Percentiles rank a stretch among this genome's conserved stretches.
These are phyloP conservation scores for Lagenidium sp. DNA, from an alignment of 352 stramenopile genomes.

Conservation along the genomic window DNA sequence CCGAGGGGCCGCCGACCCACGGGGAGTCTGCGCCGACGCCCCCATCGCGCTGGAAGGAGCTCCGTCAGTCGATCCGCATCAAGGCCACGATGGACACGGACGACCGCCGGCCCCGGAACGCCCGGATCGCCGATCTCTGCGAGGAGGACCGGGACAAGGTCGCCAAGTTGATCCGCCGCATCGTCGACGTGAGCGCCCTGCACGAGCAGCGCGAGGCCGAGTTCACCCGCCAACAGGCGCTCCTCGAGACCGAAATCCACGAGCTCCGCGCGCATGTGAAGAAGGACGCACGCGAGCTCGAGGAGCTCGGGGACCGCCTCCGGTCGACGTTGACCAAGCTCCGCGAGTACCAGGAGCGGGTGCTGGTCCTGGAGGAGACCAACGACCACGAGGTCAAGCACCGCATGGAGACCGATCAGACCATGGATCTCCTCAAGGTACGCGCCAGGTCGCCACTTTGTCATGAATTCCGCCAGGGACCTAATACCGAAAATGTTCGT, in stretches of 20 bases:
- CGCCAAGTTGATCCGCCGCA: constrained; percentile 57
- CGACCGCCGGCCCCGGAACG: constrained; percentile 8
- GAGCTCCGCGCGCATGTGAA: constrained; percentile 36
- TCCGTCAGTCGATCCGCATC: constrained; percentile 52
- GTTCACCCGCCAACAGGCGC: constrained; percentile 24
- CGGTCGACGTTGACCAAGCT: constrained; percentile 26
- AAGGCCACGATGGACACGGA: constrained; percentile 37
- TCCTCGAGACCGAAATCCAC: constrained; percentile 37
- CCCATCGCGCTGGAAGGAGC: constrained; percentile 54
- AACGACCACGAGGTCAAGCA: constrained; percentile 40
- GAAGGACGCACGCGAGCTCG: constrained; percentile 32
- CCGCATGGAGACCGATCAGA: constrained; percentile 50
- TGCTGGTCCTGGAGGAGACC: constrained; percentile 50
- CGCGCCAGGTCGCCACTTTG: background rate
- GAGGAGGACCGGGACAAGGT: constrained; percentile 75
- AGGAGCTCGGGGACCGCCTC: constrained; percentile 42
- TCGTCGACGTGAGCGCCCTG: constrained; percentile 57
- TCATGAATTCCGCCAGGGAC: too few species aligned
- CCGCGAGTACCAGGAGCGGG: constrained; percentile 42
- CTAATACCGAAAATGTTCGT: too few species aligned
- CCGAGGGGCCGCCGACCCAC: too few species aligned
- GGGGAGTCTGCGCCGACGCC: background rate
- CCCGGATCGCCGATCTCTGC: constrained; percentile 61
- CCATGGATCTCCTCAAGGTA: constrained; percentile 54
- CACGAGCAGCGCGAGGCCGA: constrained; percentile 50